phyloP scores from a whole-genome alignment of 768 basidiomycete species.

The Mycena chlorophos region DNA sequence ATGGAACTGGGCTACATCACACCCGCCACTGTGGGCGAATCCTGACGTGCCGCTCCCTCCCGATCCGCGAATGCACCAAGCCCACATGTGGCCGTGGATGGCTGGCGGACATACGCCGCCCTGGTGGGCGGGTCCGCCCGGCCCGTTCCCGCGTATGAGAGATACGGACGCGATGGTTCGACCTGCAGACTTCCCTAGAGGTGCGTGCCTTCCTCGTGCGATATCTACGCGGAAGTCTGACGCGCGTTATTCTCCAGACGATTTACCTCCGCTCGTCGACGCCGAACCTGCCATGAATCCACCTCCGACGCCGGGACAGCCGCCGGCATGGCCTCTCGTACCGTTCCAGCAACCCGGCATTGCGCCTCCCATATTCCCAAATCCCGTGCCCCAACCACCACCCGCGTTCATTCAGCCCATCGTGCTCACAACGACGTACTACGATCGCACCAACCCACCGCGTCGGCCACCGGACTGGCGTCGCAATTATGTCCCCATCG shows the following conservation, averaged over 20 bases:
- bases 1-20: not conserved
- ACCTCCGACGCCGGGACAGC: not conserved
- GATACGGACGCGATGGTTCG: not conserved
- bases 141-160: not conserved
- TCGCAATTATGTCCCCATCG: conserved; percentile 12
- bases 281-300: not conserved
- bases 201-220: no score
- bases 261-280: not conserved
- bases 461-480: conserved; percentile 19
- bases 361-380: not conserved
- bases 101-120: not conserved
- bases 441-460: conserved; percentile 3
- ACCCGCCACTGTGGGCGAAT: not conserved
- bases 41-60: no score
- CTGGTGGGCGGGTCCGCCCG: not conserved
- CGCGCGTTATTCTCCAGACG: no score
- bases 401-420: conserved; percentile 1
- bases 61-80: not conserved
- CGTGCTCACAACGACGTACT: conserved; percentile 4
- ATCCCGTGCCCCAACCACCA: not conserved
- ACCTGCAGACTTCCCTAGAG: not conserved
- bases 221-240: no score
- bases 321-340: not conserved
- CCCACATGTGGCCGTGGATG: not conserved
- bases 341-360: not conserved